Evolutionary conservation across 371 early-diverging fungal species (phyloP).

Genomic region (Amoeboradix gromovi): DNA sequence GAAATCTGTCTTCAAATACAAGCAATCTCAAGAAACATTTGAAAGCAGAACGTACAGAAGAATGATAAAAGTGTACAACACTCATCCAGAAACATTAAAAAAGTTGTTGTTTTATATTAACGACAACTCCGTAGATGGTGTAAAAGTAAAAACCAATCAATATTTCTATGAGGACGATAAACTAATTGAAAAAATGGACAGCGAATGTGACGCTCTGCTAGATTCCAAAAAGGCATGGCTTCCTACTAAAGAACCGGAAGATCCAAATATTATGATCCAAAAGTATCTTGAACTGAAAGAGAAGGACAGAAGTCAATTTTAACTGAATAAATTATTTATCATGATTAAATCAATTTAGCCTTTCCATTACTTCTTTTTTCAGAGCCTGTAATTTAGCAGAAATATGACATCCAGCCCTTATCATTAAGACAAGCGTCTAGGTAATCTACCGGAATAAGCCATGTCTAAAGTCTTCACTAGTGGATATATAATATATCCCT

Average conservation of each 20-base stretch:
- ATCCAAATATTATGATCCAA: background rate
- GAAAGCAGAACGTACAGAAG: background rate
- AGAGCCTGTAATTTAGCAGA: too few species aligned
- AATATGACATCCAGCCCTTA: too few species aligned
- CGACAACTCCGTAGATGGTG: background rate
- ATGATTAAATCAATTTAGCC: too few species aligned
- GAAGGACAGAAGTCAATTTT: too few species aligned
- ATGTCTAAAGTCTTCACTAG: too few species aligned
- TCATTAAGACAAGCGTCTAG: too few species aligned
- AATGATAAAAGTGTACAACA: background rate
- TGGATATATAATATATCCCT: too few species aligned
- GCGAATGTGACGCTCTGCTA: background rate
- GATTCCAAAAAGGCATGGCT: background rate
- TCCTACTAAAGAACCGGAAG: background rate
- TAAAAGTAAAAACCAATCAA: background rate
- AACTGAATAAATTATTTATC: too few species aligned
- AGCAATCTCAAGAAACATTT: background rate
- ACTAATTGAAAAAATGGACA: background rate
- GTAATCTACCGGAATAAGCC: too few species aligned
- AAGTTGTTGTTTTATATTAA: background rate
- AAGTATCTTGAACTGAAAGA: background rate
- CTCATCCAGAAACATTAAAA: background rate
- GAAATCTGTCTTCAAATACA: background rate
- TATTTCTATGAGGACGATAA: background rate
- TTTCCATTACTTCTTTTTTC: too few species aligned